Evolutionary conservation across 352 stramenopile genomes (phyloP).

Genomic region (Pythium vanterpoolii): DNA sequence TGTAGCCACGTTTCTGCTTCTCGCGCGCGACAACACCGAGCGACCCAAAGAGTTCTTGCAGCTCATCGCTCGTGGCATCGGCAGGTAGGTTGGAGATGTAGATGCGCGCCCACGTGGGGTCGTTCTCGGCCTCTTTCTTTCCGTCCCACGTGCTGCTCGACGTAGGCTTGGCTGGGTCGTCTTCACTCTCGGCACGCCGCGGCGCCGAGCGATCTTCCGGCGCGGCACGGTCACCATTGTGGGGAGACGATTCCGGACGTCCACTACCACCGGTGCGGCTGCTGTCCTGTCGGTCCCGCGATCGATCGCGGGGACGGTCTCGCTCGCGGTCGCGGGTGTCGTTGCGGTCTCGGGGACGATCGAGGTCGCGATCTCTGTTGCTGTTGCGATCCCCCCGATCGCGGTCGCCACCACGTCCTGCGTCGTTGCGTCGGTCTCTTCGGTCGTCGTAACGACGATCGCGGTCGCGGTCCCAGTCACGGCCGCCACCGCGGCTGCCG

Average conservation of each 20-base stretch:
- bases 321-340: slow-evolving; percentile 1
- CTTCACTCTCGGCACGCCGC: slow-evolving; percentile 3
- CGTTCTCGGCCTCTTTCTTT: slow-evolving; percentile 72
- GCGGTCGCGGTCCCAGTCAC: slow-evolving; percentile 5
- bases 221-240: slow-evolving; percentile 22
- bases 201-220: slow-evolving; percentile 11
- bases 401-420: slow-evolving; percentile 15
- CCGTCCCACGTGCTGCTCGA: slow-evolving; percentile 57
- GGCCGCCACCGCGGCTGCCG: slow-evolving; percentile 19
- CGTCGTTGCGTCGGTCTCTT: slow-evolving; percentile 17
- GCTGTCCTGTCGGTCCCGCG: slow-evolving; percentile 27
- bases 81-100: slow-evolving; percentile 84
- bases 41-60: slow-evolving; percentile 84
- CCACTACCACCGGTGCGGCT: neutral
- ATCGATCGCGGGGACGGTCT: slow-evolving; percentile 27
- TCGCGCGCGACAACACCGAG: slow-evolving; percentile 78
- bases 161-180: neutral
- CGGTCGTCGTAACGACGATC: slow-evolving; percentile 14
- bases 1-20: slow-evolving; percentile 87
- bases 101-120: slow-evolving; percentile 81
- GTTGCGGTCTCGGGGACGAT: slow-evolving; percentile 10
- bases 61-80: slow-evolving; percentile 72
- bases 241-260: neutral
- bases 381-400: neutral
- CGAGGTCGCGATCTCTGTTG: slow-evolving; percentile 15